Percentiles rank a stretch among this genome's conserved stretches.
These are phyloP conservation scores for Echium plantagineum DNA, from an alignment of 257 asterid species.

Conservation along the genomic window DNA sequence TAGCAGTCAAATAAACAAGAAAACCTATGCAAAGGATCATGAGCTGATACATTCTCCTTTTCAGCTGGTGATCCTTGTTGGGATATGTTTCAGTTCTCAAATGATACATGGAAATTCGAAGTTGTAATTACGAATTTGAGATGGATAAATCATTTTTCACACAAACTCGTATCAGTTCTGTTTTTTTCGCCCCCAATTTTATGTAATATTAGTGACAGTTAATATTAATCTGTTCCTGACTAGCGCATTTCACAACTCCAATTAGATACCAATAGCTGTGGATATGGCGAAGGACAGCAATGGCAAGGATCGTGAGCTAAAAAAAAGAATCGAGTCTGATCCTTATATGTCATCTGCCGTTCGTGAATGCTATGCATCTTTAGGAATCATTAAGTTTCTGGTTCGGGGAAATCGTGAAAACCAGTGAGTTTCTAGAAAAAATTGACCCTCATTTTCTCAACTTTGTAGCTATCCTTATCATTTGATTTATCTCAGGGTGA, in stretches of 20 bases:
- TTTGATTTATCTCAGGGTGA: constrained; percentile 45
- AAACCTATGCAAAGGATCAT: too few relatives aligned
- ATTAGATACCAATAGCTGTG: constrained; percentile 61
- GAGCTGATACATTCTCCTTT: too few relatives aligned
- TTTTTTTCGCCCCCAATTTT: too few relatives aligned
- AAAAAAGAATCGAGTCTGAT: constrained; percentile 72
- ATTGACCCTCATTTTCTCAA: not conserved
- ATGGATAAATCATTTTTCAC: too few relatives aligned
- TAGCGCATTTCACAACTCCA: not conserved
- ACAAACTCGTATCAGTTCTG: too few relatives aligned
- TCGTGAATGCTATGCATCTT: constrained; percentile 90
- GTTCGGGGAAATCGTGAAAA: constrained; percentile 66
- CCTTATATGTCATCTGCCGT: constrained; percentile 88
- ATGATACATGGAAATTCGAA: too few relatives aligned
- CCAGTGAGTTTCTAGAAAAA: constrained; percentile 36
- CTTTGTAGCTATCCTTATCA: not conserved
- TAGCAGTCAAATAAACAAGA: too few relatives aligned
- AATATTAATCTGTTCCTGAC: not conserved
- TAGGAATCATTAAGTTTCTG: constrained; percentile 60
- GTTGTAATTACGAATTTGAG: too few relatives aligned
- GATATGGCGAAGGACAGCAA: constrained; percentile 99
- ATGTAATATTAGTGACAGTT: too few relatives aligned
- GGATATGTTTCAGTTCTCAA: too few relatives aligned
- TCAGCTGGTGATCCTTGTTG: too few relatives aligned
- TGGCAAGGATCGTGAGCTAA: constrained; percentile 79